These are phyloP conservation scores for Annulohypoxylon nitens DNA, from an alignment of 495 filamentous ascomycete species.

Conservation along the genomic window DNA sequence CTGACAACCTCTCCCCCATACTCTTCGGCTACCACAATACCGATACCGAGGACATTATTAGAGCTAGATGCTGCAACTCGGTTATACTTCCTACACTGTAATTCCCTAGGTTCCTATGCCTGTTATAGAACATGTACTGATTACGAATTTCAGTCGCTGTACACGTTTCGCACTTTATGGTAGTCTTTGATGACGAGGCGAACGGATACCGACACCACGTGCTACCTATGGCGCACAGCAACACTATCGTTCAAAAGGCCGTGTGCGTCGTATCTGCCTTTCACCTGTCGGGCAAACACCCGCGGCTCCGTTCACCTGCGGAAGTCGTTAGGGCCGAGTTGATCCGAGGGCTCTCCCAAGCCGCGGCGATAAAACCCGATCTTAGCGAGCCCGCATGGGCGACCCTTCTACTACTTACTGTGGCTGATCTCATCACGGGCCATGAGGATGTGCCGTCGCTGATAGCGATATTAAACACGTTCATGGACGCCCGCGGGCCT, in stretches of 20 bases:
- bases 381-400: constrained; percentile 27
- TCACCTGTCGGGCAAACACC: constrained; percentile 11
- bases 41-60: neutral
- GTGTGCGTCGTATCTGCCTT: constrained; percentile 30
- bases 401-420: constrained; percentile 17
- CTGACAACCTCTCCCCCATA: neutral
- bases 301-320: constrained; percentile 16
- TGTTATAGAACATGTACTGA: neutral
- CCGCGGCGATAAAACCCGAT: constrained; percentile 10
- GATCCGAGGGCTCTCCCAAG: constrained; percentile 18
- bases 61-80: constrained; percentile 7
- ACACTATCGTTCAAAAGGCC: constrained; percentile 22
- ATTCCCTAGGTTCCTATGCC: neutral
- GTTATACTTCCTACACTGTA: constrained; percentile 12
- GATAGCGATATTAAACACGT: constrained; percentile 3
- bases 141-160: constrained; percentile 15
- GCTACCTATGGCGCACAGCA: constrained; percentile 19
- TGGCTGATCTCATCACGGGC: constrained; percentile 21
- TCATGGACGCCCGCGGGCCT: constrained; percentile 20
- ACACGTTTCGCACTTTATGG: constrained; percentile 23
- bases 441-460: constrained; percentile 21
- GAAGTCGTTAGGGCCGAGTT: constrained; percentile 24
- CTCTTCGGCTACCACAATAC: neutral
- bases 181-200: constrained; percentile 21
- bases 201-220: constrained; percentile 29